A percentile compares a stretch with the other conserved stretches of the same genome.
These are phyloP conservation scores for Solanum chacoense DNA, from an alignment of 305 asterid species.

Conservation along the genomic window DNA sequence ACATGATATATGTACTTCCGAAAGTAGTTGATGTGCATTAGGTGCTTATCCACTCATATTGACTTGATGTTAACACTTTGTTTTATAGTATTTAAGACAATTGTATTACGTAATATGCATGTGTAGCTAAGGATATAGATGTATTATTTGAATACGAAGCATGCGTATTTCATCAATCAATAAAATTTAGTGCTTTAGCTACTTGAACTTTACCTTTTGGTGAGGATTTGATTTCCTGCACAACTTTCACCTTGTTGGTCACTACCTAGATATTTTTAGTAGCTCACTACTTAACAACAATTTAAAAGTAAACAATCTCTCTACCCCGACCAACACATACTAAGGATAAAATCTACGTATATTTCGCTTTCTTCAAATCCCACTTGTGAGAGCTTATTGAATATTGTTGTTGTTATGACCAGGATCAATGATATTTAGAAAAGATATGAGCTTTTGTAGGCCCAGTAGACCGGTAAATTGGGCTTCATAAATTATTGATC, in stretches of 20 bases:
- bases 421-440: neutral
- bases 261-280: neutral
- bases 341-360: neutral
- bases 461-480: neutral
- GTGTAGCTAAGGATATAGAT: neutral
- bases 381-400: neutral
- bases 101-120: neutral
- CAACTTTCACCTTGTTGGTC: neutral
- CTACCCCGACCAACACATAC: neutral
- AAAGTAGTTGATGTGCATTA: neutral
- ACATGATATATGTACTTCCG: neutral
- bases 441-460: neutral
- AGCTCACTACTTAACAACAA: neutral
- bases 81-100: neutral
- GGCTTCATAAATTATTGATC: neutral
- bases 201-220: neutral
- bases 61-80: neutral
- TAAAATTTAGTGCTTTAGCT: neutral
- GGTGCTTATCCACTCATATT: neutral
- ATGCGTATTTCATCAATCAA: neutral
- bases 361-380: fast-evolving
- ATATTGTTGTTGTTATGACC: neutral
- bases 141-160: neutral
- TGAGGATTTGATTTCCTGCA: neutral
- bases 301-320: neutral